These are phyloP conservation scores for Coprinopsis sp. DNA, from an alignment of 768 basidiomycete species.

Conservation along the genomic window DNA sequence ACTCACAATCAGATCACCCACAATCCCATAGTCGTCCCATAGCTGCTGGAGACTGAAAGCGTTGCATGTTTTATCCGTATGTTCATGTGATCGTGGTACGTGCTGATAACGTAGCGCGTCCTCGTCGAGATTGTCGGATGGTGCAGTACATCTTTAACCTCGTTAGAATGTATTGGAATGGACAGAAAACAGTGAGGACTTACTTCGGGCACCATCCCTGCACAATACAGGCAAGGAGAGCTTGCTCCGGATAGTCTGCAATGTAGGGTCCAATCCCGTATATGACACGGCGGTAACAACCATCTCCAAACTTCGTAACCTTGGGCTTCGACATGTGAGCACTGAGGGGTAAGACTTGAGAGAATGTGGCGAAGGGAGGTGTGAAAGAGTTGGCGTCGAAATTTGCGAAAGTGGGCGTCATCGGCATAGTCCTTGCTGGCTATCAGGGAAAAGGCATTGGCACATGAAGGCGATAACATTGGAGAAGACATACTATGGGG, in stretches of 20 bases:
- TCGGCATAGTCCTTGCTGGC: neutral
- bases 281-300: too few relatives aligned
- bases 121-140: neutral
- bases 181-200: neutral
- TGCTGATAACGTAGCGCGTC: too few relatives aligned
- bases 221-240: conserved; percentile 18
- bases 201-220: conserved; percentile 24
- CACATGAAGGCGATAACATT: neutral
- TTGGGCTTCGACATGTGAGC: neutral
- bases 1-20: neutral
- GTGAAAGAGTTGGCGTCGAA: conserved; percentile 4
- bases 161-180: neutral
- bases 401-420: neutral
- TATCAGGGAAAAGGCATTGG: neutral
- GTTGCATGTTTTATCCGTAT: neutral
- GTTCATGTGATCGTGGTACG: conserved; percentile 3
- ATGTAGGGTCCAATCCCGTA: conserved; percentile 27
- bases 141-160: neutral
- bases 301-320: conserved; percentile 18
- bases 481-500: conserved; percentile 13
- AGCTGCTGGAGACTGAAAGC: neutral
- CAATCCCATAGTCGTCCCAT: conserved; percentile 10
- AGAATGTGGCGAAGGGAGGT: conserved; percentile 3
- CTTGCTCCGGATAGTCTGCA: conserved; percentile 26
- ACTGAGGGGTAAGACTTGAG: conserved; percentile 1